Base-by-base conservation (phyloP, 2,329 filamentous ascomycete species). In the Paraconiothyrium brasiliense region DNA sequence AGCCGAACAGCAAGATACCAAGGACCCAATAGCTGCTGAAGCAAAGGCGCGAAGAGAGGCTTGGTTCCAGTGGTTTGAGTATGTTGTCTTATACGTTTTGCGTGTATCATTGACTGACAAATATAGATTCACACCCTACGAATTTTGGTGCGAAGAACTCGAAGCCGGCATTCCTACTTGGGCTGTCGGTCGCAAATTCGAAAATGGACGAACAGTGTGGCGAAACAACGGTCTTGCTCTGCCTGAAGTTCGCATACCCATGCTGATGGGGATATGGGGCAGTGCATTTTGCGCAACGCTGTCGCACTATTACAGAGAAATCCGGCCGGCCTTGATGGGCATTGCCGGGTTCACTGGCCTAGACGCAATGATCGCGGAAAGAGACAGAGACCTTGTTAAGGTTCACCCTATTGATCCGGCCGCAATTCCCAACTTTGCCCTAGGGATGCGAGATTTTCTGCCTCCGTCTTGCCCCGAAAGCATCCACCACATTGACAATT, bases 11-110 rank as follows among this genome's bases (percentile, higher is more conserved):
- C 72, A 79, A 1, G 71, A 62, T 63, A 78, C 61, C 63, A 78
- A 63, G 54, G 77, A 71, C 54, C 70, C 65, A 57, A 71, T 72
- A 77, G 63, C 76, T 71, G 63, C 71, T 2, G 81, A 83, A 62
- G 81, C 78, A 41, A 81, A 83, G 60, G 83, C 85, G 4, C 80
- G 79, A 58, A 80, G 85, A 62, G 91, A 96, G 72, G 86, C 93
- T 2, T 98, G 94, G 92, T 99, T 98, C 71, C 94, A 99, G 71
- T 98, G 95, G 94, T 97, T 95, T 69, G 95, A 99, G 73, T 91
- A 94, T 52, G 73, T 67, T 13, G 22, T 10, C 20, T 2, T 48
- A 32, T 4, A 5, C 27, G 24, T 27, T 13, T 2, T 8, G 20
- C 10, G 20, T 0, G 39, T 58, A 13, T 22, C 46, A 37, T 22